Percentiles rank a stretch among this genome's conserved stretches.
phyloP scores from a whole-genome alignment of 2,329 filamentous ascomycete genomes.

The Curvularia hawaiiensis region DNA sequence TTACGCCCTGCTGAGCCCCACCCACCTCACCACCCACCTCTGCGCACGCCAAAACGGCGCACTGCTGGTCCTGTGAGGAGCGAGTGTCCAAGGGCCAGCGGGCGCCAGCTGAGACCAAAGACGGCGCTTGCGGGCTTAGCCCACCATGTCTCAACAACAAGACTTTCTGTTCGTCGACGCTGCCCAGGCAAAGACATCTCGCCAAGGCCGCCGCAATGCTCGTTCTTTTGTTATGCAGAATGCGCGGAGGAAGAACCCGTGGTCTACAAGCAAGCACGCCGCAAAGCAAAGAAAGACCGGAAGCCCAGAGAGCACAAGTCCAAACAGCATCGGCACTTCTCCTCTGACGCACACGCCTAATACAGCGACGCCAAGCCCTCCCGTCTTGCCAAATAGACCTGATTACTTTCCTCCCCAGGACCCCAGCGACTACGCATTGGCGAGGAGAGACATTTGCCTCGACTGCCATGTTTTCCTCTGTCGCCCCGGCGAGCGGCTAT shows the following conservation, averaged over 20 bases:
- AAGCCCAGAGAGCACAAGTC: conserved; percentile 35
- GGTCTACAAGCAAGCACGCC: conserved; percentile 48
- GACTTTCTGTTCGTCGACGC: conserved; percentile 48
- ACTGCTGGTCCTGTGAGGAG: conserved; percentile 26
- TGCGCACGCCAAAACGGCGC: conserved; percentile 25
- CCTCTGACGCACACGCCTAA: conserved; percentile 35
- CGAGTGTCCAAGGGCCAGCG: conserved; percentile 36
- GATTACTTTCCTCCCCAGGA: conserved; percentile 29
- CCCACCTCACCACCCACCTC: conserved; percentile 24
- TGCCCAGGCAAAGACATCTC: conserved; percentile 45
- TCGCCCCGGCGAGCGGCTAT: conserved; percentile 37
- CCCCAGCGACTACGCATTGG: conserved; percentile 17
- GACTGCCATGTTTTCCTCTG: conserved; percentile 40
- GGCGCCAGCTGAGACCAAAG: conserved; percentile 26
- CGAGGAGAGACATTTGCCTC: conserved; percentile 32
- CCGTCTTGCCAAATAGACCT: conserved; percentile 18
- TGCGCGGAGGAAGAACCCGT: conserved; percentile 44
- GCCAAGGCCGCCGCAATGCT: conserved; percentile 47
- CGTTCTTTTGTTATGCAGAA: conserved; percentile 50
- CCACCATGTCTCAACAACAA: conserved; percentile 34
- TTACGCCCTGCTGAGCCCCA: conserved; percentile 31
- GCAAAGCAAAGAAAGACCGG: conserved; percentile 35
- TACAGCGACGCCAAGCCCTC: conserved; percentile 42
- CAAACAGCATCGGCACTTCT: conserved; percentile 36
- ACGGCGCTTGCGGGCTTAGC: conserved; percentile 24